phyloP scores from a whole-genome alignment of 164 flowering plant species.

The Vitis rupestris region DNA sequence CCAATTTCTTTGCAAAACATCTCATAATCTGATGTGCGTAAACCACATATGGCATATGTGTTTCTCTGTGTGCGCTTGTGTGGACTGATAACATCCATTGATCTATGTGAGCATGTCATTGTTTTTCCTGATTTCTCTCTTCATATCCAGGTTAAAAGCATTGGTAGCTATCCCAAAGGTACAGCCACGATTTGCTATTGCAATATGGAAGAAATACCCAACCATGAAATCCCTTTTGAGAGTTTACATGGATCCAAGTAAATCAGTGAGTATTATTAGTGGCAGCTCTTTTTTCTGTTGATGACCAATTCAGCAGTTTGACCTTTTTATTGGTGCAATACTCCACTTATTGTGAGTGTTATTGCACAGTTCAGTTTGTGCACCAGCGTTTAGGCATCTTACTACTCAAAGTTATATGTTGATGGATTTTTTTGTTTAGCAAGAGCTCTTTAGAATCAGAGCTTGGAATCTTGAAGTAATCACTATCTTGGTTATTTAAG shows the following conservation, averaged over 20 bases:
- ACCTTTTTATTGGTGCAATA: neutral
- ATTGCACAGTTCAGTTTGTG: neutral
- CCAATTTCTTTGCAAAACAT: too few species aligned
- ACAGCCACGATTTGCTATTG: slow-evolving; percentile 90
- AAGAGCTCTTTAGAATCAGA: too few species aligned
- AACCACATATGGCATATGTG: too few species aligned
- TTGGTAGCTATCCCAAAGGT: slow-evolving; percentile 91
- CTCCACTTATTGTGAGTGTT: neutral
- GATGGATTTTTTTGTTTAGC: neutral
- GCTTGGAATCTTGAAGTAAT: too few species aligned
- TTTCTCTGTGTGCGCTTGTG: neutral
- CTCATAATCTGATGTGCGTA: too few species aligned
- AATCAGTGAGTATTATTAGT: slow-evolving; percentile 61
- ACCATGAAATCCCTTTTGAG: slow-evolving; percentile 89
- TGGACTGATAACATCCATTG: too few species aligned
- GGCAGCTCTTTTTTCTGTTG: neutral
- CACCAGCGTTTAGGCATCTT: neutral
- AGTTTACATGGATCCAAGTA: slow-evolving; percentile 84
- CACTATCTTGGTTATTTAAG: too few species aligned
- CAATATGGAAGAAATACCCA: slow-evolving; percentile 93
- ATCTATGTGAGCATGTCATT: neutral
- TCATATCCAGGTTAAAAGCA: slow-evolving; percentile 72
- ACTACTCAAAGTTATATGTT: neutral
- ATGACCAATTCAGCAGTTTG: neutral
- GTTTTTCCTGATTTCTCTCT: neutral